Evolutionary conservation across 1,139 yeast species (phyloP).

Genomic region (Suhomyces terraborum): DNA sequence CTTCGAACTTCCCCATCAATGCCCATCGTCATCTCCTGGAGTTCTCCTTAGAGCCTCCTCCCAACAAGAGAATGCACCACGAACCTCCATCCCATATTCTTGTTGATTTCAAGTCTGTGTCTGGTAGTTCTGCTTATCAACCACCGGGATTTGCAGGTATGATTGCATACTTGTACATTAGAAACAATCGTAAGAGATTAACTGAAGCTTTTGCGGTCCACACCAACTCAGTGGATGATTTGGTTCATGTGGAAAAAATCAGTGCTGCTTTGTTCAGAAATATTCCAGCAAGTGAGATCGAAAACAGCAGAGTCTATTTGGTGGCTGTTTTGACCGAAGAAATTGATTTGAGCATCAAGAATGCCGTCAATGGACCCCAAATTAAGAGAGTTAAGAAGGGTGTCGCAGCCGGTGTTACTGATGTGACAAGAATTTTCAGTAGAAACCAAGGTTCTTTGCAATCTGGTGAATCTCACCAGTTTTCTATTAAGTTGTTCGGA

Average conservation of each 20-base stretch:
- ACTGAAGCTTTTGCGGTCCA: conserved; percentile 82
- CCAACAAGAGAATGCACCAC: conserved; percentile 48
- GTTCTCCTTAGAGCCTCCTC: conserved; percentile 45
- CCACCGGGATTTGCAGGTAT: conserved; percentile 73
- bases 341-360: conserved; percentile 39
- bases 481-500: conserved; percentile 71
- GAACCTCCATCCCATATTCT: conserved; percentile 73
- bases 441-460: conserved; percentile 60
- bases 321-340: conserved; percentile 71
- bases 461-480: conserved; percentile 68
- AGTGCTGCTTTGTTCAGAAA: conserved; percentile 82
- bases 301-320: conserved; percentile 61
- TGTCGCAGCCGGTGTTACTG: conserved; percentile 87
- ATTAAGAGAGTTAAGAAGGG: conserved; percentile 68
- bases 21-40: conserved; percentile 34
- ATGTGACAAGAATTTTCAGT: conserved; percentile 77
- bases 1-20: conserved; percentile 69
- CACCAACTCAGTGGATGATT: conserved; percentile 59
- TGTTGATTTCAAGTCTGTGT: conserved; percentile 76
- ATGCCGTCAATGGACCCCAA: conserved; percentile 26
- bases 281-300: conserved; percentile 71
- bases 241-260: conserved; percentile 62
- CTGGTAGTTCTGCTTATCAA: conserved; percentile 59
- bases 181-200: conserved; percentile 64
- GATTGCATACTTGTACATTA: conserved; percentile 71